Evolutionary conservation across 768 basidiomycete species (phyloP), one percentile per base, ranked within the genome.

Genomic region (Dentipellis sp.): DNA sequence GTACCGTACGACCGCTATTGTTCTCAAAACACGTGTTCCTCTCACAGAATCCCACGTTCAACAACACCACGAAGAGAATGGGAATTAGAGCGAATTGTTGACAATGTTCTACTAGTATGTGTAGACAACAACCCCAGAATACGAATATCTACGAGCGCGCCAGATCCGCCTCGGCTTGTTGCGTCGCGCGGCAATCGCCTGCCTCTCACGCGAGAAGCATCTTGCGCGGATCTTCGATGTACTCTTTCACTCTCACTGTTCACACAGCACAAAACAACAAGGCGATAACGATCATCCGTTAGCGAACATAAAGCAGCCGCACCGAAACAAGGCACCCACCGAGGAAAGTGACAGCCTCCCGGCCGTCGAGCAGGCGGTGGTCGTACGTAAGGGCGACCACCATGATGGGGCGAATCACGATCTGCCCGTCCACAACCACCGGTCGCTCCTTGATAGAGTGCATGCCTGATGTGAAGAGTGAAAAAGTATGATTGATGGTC

Each of bases 341-440:
- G 62, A 99, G 84, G 92, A 99, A 97, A 40, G 94, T 95, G 53
- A 93, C 89, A 36, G 89, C 95, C 72, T 99, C 95, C 62, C 95
- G 78, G 37, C 95, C 95, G 67, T 99, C 95, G 62, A 99, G 78
- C 65, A 99, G 72, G 59, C 95, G 81, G 74, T 98, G 94, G 71
- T 98, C 94, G 68, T 97, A 98, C 0, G 94, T 95, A 58, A 93
- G 78, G 8, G 89, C 91, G 52, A 94, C 84, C 46, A 94, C 80
- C 94, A 97, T 97, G 73, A 98, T 91, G 34, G 95, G 95, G 55
- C 95, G 84, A 68, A 98, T 88, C 62, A 94, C 94, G 63, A 98
- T 91, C 75, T 98, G 85, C 21, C 94, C 95, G 63, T 97, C 77
- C 48, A 95, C 89, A 22, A 95, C 95, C 22, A 90, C 91, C 8